Percentiles rank a stretch among this genome's conserved stretches.
phyloP scores from a whole-genome alignment of 495 filamentous ascomycete species.

The Neurospora sp. region DNA sequence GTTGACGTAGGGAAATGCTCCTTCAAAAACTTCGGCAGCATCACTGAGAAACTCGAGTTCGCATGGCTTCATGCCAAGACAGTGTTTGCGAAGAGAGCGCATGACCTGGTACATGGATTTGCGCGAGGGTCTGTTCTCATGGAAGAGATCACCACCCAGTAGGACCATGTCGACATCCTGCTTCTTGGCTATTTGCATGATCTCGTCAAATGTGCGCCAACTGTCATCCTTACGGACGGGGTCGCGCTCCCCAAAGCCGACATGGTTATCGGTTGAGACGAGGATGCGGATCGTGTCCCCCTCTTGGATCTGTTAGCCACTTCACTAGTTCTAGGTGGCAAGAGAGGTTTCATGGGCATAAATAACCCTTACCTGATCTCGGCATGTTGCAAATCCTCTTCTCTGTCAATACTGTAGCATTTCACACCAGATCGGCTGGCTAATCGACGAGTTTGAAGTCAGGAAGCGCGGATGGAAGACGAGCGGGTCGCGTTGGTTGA shows the following conservation, averaged over 20 bases:
- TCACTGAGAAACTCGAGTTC: slow-evolving; percentile 93
- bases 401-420: background rate
- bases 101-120: slow-evolving; percentile 97
- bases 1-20: slow-evolving; percentile 84
- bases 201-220: slow-evolving; percentile 91
- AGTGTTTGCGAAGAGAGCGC: slow-evolving; percentile 84
- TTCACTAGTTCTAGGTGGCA: background rate
- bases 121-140: slow-evolving; percentile 96
- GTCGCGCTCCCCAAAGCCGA: slow-evolving; percentile 91
- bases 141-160: slow-evolving; percentile 89
- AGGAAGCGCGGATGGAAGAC: background rate
- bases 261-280: slow-evolving; percentile 91
- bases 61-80: slow-evolving; percentile 88
- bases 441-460: background rate
- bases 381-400: slow-evolving; percentile 7
- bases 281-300: slow-evolving; percentile 92
- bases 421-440: background rate
- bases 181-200: slow-evolving; percentile 82
- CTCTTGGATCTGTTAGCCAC: slow-evolving; percentile 29
- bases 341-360: background rate
- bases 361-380: slow-evolving; percentile 9
- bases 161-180: slow-evolving; percentile 95
- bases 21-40: slow-evolving; percentile 75
- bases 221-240: slow-evolving; percentile 90
- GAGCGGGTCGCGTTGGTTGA: background rate